These are phyloP conservation scores for Irpex sp. DNA, from an alignment of 1,284 basidiomycete genomes.

Conservation along the genomic window DNA sequence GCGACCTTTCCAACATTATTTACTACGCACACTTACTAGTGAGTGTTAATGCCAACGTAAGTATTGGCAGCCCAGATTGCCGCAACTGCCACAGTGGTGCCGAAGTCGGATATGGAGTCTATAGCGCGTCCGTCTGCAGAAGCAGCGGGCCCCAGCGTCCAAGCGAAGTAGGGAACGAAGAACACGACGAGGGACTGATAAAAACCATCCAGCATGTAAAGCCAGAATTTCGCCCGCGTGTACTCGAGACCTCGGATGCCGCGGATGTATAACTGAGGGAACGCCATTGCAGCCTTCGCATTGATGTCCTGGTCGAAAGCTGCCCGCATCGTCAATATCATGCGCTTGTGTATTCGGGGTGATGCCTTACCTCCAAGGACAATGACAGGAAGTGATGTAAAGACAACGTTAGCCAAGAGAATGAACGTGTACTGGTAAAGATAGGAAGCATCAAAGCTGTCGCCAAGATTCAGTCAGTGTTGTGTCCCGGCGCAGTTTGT, in stretches of 20 bases:
- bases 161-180: slow-evolving; percentile 85
- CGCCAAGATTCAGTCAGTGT: slow-evolving; percentile 11
- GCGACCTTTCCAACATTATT: not conserved
- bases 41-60: slow-evolving; percentile 85
- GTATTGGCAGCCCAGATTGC: slow-evolving; percentile 87
- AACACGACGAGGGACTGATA: slow-evolving; percentile 92
- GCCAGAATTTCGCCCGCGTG: slow-evolving; percentile 89
- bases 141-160: slow-evolving; percentile 56
- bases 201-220: slow-evolving; percentile 91
- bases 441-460: slow-evolving; percentile 91
- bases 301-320: slow-evolving; percentile 97
- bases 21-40: slow-evolving; percentile 59
- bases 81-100: slow-evolving; percentile 87
- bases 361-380: slow-evolving; percentile 72
- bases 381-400: slow-evolving; percentile 92
- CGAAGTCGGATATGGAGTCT: slow-evolving; percentile 83
- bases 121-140: slow-evolving; percentile 76
- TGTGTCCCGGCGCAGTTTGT: not conserved
- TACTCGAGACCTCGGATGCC: slow-evolving; percentile 94
- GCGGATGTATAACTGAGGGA: slow-evolving; percentile 91
- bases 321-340: slow-evolving; percentile 23
- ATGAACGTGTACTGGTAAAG: slow-evolving; percentile 96
- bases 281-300: slow-evolving; percentile 84
- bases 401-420: slow-evolving; percentile 86
- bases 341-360: not conserved